Base-by-base conservation (phyloP, 495 filamentous ascomycete species). In the Staphylotrichum longicolle region DNA sequence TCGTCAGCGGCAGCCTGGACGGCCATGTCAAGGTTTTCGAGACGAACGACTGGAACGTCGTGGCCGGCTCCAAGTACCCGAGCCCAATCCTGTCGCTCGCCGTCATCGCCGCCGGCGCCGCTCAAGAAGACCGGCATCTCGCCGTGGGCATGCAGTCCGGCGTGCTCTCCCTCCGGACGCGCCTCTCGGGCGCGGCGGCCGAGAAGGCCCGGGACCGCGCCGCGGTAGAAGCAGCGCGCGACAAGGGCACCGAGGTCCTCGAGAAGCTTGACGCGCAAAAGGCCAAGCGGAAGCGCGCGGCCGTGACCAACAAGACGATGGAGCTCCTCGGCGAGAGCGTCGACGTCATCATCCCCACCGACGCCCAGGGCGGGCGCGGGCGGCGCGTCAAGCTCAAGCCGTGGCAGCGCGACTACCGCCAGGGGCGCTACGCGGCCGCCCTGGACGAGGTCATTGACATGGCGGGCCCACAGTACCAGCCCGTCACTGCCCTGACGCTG, bases 21-120 rank as follows among this genome's bases (percentile, higher is more conserved):
- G 95, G 95, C 12, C 94, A 97, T 70, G 83, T 99, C 74, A 99
- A 99, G 77, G 83, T 98, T 42, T 96, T 93, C 64, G 93, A 98
- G 75, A 94, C 92, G 2, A 84, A 85, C 0, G 84, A 80, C 34
- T 99, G 95, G 95, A 93, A 96, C 69, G 86, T 98, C 5, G 91
- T 96, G 4, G 86, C 89, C 34, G 93, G 91, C 41, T 86, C 88
- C 54, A 98, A 97, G 73, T 99, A 97, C 75, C 87, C 90, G 0
- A 86, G 88, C 0, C 94, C 95, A 0, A 88, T 99, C 61, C 83
- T 98, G 2, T 89, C 93, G 3, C 79, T 98, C 55, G 80, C 78
- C 60, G 87, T 93, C 56, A 83, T 97, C 66, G 76, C 82, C 33
- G 77, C 86, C 37, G 88, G 88, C 30, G 78, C 81, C 15, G 83